These are phyloP conservation scores for Solanum hybrid DNA, from an alignment of 305 asterid species.

Conservation along the genomic window DNA sequence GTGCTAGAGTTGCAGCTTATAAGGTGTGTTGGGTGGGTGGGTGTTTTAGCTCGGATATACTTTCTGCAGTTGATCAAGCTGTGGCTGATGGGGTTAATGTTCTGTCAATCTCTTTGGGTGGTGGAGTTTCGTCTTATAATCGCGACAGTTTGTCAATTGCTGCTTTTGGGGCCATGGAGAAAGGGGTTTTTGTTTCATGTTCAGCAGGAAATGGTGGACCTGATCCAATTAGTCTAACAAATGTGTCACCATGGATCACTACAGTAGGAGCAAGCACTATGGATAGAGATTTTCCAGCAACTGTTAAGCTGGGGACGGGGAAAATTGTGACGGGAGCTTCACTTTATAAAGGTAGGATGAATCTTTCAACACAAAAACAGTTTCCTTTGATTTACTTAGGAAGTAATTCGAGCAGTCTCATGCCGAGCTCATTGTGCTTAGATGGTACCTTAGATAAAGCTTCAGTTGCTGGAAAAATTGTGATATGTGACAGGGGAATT, in stretches of 20 bases:
- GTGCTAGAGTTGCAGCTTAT: constrained; percentile 76
- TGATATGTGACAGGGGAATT: constrained; percentile 86
- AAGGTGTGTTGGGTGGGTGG: constrained; percentile 97
- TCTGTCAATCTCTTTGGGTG: constrained; percentile 78
- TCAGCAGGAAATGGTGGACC: constrained; percentile 98
- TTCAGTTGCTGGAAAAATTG: constrained; percentile 69
- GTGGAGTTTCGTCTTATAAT: constrained; percentile 75
- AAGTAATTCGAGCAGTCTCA: constrained; percentile 45
- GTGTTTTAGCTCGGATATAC: constrained; percentile 84
- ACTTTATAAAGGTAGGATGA: constrained; percentile 49
- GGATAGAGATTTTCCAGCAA: constrained; percentile 88
- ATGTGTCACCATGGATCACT: constrained; percentile 90
- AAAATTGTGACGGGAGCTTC: constrained; percentile 53
- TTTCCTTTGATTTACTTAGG: constrained; percentile 61
- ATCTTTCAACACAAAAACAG: constrained; percentile 24
- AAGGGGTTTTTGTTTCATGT: constrained; percentile 73
- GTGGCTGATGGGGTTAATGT: constrained; percentile 84
- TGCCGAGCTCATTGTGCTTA: constrained; percentile 78
- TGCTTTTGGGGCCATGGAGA: constrained; percentile 90
- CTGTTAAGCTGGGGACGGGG: constrained; percentile 58
- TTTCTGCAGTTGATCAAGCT: constrained; percentile 87
- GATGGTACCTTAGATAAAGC: constrained; percentile 64
- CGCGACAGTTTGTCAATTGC: constrained; percentile 72
- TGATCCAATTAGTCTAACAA: constrained; percentile 77
- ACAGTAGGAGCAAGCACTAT: constrained; percentile 92